Evolutionary conservation across 75 land plant genomes (phyloP).

Genomic region (Pseudotsuga menziesii): DNA sequence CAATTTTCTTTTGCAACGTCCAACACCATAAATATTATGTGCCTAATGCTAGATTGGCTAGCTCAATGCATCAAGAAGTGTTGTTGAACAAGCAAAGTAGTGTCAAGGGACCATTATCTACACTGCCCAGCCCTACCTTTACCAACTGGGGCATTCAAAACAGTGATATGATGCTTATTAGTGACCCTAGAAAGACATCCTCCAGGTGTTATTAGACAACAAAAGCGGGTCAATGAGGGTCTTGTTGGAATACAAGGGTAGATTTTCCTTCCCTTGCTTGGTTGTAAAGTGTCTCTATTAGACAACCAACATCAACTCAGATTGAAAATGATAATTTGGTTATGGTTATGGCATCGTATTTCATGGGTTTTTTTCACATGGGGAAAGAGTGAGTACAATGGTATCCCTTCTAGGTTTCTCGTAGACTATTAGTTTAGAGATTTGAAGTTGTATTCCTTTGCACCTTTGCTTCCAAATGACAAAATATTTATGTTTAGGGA

Average conservation of each 20-base stretch:
- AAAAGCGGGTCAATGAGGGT: not conserved
- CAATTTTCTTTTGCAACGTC: not conserved
- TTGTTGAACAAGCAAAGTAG: not conserved
- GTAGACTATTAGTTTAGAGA: not conserved
- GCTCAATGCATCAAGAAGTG: not conserved
- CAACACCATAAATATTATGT: not conserved
- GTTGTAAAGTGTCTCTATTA: not conserved
- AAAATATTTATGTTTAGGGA: not conserved
- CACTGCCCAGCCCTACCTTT: not conserved
- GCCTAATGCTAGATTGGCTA: not conserved
- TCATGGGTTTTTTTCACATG: not conserved
- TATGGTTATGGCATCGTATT: not conserved
- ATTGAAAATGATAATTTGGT: not conserved
- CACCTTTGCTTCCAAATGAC: slow-evolving; percentile 6
- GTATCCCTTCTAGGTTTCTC: not conserved
- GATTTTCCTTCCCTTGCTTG: not conserved
- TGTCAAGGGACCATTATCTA: not conserved
- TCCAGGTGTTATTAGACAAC: not conserved
- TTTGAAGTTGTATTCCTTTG: not conserved
- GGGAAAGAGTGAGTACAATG: not conserved
- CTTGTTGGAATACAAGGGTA: not conserved
- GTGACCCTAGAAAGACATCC: not conserved
- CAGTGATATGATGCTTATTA: not conserved
- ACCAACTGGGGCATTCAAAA: not conserved
- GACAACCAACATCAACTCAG: not conserved